Conservation (phyloP, 306 rosid species). For the Quillaja saponaria region DNA sequence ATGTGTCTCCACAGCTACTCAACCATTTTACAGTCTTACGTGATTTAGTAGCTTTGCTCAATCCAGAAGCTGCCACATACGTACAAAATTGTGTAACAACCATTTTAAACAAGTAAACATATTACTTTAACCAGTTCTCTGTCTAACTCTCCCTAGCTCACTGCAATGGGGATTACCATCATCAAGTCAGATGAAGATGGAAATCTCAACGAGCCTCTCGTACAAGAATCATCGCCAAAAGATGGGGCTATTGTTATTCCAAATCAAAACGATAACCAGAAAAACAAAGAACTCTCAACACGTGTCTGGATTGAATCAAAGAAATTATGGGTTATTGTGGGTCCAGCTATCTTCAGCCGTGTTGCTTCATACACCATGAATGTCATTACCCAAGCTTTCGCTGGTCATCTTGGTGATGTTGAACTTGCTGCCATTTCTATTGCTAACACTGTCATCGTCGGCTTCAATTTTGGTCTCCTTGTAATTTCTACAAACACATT, state of each 20-base stretch:
- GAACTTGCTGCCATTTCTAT: constrained; percentile 71
- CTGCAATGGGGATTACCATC: neutral
- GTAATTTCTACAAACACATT: constrained; percentile 26
- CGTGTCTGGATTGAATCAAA: constrained; percentile 57
- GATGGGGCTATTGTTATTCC: neutral
- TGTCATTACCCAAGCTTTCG: constrained; percentile 73
- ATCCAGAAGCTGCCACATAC: too few relatives aligned
- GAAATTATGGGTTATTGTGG: constrained; percentile 72
- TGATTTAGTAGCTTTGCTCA: too few relatives aligned
- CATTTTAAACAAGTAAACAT: too few relatives aligned
- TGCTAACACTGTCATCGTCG: constrained; percentile 62
- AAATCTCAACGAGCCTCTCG: neutral
- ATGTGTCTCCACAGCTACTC: too few relatives aligned
- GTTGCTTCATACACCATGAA: constrained; percentile 61
- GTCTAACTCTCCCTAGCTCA: neutral
- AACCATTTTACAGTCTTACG: too few relatives aligned
- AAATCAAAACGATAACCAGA: neutral
- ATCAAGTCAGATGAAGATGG: neutral
- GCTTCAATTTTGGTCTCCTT: constrained; percentile 79
- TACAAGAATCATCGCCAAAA: neutral
- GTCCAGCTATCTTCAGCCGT: constrained; percentile 78
- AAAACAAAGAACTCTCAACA: neutral
- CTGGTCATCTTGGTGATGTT: constrained; percentile 73
- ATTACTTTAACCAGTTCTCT: too few relatives aligned
- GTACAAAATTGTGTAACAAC: too few relatives aligned